A percentile compares a stretch with the other conserved stretches of the same genome.
Evolutionary conservation across 306 rosid genomes (phyloP).

Genomic region (Lablab purpureus): DNA sequence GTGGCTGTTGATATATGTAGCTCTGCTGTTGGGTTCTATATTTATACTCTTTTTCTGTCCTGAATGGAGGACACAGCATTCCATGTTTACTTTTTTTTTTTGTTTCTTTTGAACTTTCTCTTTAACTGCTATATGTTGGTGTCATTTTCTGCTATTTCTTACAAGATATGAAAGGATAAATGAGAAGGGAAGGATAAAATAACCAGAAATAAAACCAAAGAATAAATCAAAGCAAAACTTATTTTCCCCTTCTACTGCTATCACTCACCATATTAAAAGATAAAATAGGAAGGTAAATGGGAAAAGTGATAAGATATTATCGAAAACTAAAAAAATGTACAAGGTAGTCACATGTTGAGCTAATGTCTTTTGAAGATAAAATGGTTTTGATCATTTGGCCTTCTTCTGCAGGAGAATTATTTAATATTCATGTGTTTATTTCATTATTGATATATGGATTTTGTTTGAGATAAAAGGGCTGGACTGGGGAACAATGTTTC

Average conservation of each 20-base stretch:
- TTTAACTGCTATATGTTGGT: not conserved
- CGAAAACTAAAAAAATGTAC: conserved; percentile 5
- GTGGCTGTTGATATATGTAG: not conserved
- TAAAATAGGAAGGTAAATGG: not conserved
- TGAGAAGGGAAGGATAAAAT: conserved; percentile 1
- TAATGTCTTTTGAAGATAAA: not conserved
- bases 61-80: conserved; percentile 20
- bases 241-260: not conserved
- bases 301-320: not conserved
- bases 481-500: conserved; percentile 7
- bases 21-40: not conserved
- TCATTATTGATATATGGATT: not conserved
- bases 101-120: not conserved
- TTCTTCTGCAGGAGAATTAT: conserved; percentile 14
- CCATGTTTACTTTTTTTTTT: not conserved
- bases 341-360: conserved; percentile 22
- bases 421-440: not conserved
- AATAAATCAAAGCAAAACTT: not conserved
- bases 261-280: not conserved
- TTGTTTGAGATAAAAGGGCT: not conserved
- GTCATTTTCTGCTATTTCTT: conserved; percentile 13
- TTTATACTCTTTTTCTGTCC: not conserved
- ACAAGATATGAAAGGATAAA: conserved; percentile 13
- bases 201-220: not conserved
- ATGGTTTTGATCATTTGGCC: conserved; percentile 1